These are phyloP conservation scores for Sphagnum contortum DNA, from an alignment of 225 moss, liverwort and hornwort species.

Conservation along the genomic window DNA sequence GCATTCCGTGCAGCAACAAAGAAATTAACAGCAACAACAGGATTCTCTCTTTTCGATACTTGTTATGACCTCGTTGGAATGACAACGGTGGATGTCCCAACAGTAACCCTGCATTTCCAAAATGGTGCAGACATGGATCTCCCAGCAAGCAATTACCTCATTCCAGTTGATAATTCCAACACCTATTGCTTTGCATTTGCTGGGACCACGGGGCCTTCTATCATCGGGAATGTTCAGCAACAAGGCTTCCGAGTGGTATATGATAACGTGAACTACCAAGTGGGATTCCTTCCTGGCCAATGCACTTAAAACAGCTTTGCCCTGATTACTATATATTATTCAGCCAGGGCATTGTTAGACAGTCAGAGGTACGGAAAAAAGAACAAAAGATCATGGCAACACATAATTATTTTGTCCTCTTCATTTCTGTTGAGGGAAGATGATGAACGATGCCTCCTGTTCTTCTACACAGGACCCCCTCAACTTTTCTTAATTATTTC, in stretches of 20 bases:
- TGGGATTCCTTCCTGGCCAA: slow-evolving; percentile 40
- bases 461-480: no score
- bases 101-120: slow-evolving; percentile 41
- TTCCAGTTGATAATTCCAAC: slow-evolving; percentile 39
- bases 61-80: slow-evolving; percentile 37
- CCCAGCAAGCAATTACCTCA: slow-evolving; percentile 39
- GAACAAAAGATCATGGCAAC: no score
- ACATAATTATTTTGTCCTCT: no score
- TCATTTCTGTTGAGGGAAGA: no score
- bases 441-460: no score
- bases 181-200: slow-evolving; percentile 51
- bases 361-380: no score
- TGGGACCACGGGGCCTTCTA: slow-evolving; percentile 36
- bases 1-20: slow-evolving; percentile 34
- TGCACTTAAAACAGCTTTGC: slow-evolving; percentile 7
- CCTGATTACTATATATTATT: no score
- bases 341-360: no score
- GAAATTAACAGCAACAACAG: slow-evolving; percentile 16
- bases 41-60: slow-evolving; percentile 51
- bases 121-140: slow-evolving; percentile 23
- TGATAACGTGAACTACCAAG: slow-evolving; percentile 29
- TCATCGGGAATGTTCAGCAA: slow-evolving; percentile 53
- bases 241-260: slow-evolving; percentile 52
- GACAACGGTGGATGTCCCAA: slow-evolving; percentile 35
- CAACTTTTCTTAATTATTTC: no score